Conservation (phyloP, 202 grass and related monocot genomes). For the Zoysia matrella region DNA sequence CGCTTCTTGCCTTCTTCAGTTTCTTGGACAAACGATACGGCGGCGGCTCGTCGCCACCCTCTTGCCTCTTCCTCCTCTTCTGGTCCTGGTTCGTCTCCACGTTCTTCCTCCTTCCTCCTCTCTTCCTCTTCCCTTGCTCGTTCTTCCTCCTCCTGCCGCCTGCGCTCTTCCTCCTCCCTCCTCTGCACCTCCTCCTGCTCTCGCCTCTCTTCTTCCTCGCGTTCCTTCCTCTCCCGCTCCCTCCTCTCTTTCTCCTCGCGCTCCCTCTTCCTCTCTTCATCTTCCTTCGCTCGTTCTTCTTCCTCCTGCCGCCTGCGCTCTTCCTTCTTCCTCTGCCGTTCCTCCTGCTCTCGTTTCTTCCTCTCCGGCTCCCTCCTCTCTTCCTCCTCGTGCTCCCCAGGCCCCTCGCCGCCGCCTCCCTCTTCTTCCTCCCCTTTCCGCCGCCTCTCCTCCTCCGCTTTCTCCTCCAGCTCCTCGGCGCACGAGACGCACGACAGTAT, state of each 20-base stretch:
- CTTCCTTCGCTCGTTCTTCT: neutral
- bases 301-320: neutral
- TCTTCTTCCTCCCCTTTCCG: neutral
- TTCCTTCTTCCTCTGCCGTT: neutral
- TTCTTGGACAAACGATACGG: too few species aligned
- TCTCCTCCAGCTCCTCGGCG: conserved; percentile 67
- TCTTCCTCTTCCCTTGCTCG: neutral
- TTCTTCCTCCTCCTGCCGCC: neutral
- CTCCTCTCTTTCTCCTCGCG: neutral
- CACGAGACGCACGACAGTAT: conserved; percentile 50
- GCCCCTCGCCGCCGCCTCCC: neutral
- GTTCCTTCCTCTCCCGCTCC: neutral
- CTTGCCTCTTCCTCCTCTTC: too few species aligned
- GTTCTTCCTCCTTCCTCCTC: neutral
- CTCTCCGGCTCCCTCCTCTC: neutral
- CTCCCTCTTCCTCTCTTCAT: neutral
- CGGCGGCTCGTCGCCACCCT: too few species aligned
- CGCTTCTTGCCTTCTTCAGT: neutral
- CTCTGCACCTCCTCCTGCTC: neutral
- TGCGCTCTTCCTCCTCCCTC: neutral
- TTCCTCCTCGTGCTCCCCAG: conserved; percentile 6
- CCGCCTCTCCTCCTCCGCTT: conserved; percentile 41
- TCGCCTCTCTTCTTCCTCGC: neutral
- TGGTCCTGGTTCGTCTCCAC: conserved; percentile 4
- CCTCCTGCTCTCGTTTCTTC: too few species aligned